Evolutionary conservation across 768 basidiomycete species (phyloP).

Genomic region (Daedaleopsis sinensis): DNA sequence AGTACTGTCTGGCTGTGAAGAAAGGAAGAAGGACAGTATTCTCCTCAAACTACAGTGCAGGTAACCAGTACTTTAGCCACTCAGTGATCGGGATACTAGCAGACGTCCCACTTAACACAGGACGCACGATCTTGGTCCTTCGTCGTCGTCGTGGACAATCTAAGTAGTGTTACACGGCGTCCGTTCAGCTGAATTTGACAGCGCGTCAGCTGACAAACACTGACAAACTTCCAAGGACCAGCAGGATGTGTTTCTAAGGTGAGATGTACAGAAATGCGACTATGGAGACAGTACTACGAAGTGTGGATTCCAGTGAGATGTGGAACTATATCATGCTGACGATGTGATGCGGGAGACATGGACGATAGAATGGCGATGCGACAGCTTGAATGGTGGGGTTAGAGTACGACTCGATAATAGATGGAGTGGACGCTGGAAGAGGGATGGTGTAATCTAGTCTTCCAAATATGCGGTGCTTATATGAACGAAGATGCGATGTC

Average conservation of each 20-base stretch:
- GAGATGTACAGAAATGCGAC: slow-evolving; percentile 4
- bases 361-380: neutral
- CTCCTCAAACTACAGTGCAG: no score
- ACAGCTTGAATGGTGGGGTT: neutral
- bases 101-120: no score
- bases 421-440: neutral
- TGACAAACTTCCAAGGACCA: neutral
- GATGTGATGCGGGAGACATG: neutral
- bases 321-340: neutral
- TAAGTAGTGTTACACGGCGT: neutral
- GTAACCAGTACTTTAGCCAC: no score
- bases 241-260: no score
- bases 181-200: neutral
- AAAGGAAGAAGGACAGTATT: no score
- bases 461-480: neutral
- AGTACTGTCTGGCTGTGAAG: no score
- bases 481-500: slow-evolving; percentile 1
- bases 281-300: neutral
- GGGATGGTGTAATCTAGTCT: neutral
- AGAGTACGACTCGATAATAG: neutral
- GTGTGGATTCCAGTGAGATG: neutral
- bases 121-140: no score
- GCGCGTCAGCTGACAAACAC: neutral
- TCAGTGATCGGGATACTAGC: no score
- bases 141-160: no score